Conservation (phyloP, 2,329 filamentous ascomycete species). For the Trichoderma cornu-damae region DNA sequence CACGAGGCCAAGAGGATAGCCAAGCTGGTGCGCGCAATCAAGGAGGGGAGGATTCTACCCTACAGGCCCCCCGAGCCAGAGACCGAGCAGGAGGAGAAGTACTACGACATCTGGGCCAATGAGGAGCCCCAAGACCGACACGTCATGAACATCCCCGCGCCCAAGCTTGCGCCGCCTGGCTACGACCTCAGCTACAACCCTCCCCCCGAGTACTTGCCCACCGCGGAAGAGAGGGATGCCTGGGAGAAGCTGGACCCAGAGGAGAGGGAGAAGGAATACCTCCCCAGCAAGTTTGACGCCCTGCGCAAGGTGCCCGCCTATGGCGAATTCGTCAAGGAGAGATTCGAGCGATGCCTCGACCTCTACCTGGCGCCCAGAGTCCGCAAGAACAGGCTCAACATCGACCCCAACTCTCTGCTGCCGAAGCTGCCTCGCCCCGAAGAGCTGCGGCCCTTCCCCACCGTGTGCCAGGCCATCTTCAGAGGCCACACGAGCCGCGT, state of each 20-base stretch:
- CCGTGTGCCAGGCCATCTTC: conserved; percentile 80
- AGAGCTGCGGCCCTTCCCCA: conserved; percentile 92
- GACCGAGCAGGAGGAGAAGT: conserved; percentile 58
- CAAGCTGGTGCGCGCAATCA: conserved; percentile 94
- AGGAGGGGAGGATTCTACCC: conserved; percentile 87
- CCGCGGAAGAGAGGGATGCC: conserved; percentile 71
- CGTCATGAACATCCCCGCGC: conserved; percentile 90
- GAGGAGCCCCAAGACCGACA: conserved; percentile 78
- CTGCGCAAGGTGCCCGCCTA: conserved; percentile 91
- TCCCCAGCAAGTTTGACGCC: conserved; percentile 76
- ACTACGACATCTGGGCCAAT: conserved; percentile 93
- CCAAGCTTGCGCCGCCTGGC: conserved; percentile 86
- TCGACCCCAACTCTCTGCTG: conserved; percentile 86
- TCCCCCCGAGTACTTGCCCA: conserved; percentile 87
- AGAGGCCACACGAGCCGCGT: conserved; percentile 84
- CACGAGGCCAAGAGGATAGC: conserved; percentile 94
- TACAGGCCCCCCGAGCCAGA: conserved; percentile 69
- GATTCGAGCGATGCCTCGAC: conserved; percentile 92
- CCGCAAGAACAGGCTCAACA: conserved; percentile 89
- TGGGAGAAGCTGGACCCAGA: conserved; percentile 88
- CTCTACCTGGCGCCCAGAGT: conserved; percentile 91
- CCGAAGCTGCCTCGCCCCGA: conserved; percentile 91
- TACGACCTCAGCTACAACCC: conserved; percentile 97
- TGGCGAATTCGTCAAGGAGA: conserved; percentile 84
- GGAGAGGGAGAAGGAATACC: conserved; percentile 82